These are phyloP conservation scores for Cercospora beticola DNA, from an alignment of 2,329 filamentous ascomycete species.

Conservation along the genomic window DNA sequence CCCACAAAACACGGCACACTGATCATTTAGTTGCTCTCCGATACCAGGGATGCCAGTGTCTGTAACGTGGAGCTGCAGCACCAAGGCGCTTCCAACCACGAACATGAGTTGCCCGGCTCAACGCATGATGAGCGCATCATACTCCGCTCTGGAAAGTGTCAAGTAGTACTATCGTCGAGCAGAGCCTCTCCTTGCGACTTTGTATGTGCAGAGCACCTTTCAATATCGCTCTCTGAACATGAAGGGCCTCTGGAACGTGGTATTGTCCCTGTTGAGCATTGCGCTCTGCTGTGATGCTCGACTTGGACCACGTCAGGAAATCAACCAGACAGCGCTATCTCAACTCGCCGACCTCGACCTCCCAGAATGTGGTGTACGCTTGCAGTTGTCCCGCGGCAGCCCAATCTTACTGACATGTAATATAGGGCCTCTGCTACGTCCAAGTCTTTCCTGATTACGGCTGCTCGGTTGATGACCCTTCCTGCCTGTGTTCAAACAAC, in stretches of 20 bases:
- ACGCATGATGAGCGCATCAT: slow-evolving; percentile 9
- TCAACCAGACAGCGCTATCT: background rate
- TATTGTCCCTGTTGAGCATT: background rate
- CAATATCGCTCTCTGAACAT: background rate
- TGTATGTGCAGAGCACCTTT: background rate
- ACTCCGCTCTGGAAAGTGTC: background rate
- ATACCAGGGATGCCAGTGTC: slow-evolving; percentile 9
- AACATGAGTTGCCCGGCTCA: background rate
- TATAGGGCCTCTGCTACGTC: slow-evolving; percentile 23
- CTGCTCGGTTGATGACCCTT: slow-evolving; percentile 16
- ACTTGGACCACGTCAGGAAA: background rate
- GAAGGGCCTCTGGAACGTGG: background rate
- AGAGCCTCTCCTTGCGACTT: background rate
- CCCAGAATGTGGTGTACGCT: slow-evolving; percentile 16
- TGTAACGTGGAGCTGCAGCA: background rate
- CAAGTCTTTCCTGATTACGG: slow-evolving; percentile 22
- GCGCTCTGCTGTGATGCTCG: background rate
- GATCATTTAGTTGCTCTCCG: background rate
- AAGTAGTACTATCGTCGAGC: slow-evolving; percentile 3
- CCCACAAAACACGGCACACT: background rate
- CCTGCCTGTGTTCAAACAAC: slow-evolving; percentile 23
- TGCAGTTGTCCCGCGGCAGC: background rate
- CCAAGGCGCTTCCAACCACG: background rate
- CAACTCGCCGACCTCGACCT: slow-evolving; percentile 15
- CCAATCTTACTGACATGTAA: background rate